Percentiles rank a stretch among this genome's conserved stretches.
Evolutionary conservation across 805 yeast species (phyloP).

Genomic region (Yarrowia yakushimensis): DNA sequence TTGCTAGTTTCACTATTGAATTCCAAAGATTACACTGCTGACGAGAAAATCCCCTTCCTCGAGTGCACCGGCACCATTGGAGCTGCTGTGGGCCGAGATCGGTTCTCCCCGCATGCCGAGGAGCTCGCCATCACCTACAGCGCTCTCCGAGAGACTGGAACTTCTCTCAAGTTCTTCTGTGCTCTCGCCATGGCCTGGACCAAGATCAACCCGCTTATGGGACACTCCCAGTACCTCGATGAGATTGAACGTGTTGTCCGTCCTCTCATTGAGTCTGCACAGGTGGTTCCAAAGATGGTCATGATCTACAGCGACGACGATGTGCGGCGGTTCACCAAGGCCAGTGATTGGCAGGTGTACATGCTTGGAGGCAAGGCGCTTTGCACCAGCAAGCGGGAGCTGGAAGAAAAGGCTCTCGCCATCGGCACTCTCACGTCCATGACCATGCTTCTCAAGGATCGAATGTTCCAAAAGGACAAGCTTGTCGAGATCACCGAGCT

Average conservation of each 20-base stretch:
- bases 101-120: conserved; percentile 69
- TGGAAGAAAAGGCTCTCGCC: conserved; percentile 6
- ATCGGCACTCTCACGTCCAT: conserved; percentile 5
- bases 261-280: conserved; percentile 80
- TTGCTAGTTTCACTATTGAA: conserved; percentile 67
- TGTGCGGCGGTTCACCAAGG: conserved; percentile 65
- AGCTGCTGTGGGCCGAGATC: conserved; percentile 85
- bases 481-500: conserved; percentile 78
- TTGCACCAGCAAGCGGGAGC: conserved; percentile 8
- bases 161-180: conserved; percentile 86
- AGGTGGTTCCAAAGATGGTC: conserved; percentile 82
- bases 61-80: conserved; percentile 19
- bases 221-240: conserved; percentile 81
- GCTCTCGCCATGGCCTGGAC: conserved; percentile 94
- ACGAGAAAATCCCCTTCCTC: conserved; percentile 42
- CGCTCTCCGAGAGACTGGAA: conserved; percentile 42
- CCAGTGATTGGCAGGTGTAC: conserved; percentile 13
- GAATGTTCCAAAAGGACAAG: conserved; percentile 21
- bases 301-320: conserved; percentile 86
- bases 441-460: conserved; percentile 17
- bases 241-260: conserved; percentile 82
- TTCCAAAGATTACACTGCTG: conserved; percentile 63
- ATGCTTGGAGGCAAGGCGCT: conserved; percentile 13
- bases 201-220: conserved; percentile 63
- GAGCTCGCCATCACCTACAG: conserved; percentile 52